Percentiles rank a stretch among this genome's conserved stretches.
Conservation (phyloP, 371 early-diverging fungal species). For the Dinochytrium kinnereticum region DNA sequence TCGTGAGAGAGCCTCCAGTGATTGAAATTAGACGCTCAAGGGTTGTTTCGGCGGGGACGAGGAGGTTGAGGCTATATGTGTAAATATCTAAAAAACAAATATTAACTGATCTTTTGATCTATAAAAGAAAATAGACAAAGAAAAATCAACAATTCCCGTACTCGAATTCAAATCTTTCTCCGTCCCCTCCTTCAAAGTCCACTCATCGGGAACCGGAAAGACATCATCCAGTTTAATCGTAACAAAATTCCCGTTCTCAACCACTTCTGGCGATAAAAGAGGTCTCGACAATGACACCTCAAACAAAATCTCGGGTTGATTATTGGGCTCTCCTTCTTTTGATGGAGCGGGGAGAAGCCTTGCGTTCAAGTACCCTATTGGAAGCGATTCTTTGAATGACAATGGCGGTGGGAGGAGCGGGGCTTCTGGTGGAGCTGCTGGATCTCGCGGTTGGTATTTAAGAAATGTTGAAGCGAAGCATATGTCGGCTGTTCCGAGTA, state of each 20-base stretch:
- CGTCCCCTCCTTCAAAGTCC: slow-evolving; percentile 57
- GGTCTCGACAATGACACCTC: slow-evolving; percentile 47
- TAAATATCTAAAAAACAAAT: slow-evolving; percentile 48
- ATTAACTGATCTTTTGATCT: not conserved
- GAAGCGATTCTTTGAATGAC: slow-evolving; percentile 35
- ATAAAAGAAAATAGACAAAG: slow-evolving; percentile 3
- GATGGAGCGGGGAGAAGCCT: slow-evolving; percentile 39
- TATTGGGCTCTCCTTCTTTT: slow-evolving; percentile 43
- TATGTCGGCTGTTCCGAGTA: slow-evolving; percentile 53
- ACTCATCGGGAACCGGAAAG: slow-evolving; percentile 61
- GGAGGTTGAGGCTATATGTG: slow-evolving; percentile 46
- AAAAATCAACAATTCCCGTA: slow-evolving; percentile 20
- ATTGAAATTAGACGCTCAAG: slow-evolving; percentile 42
- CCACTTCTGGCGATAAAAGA: slow-evolving; percentile 42
- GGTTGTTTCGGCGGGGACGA: slow-evolving; percentile 43
- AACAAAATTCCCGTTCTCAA: slow-evolving; percentile 50
- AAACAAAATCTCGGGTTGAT: slow-evolving; percentile 46
- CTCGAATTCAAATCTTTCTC: slow-evolving; percentile 64
- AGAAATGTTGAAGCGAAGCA: slow-evolving; percentile 40
- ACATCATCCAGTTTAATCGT: slow-evolving; percentile 48
- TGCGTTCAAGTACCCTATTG: slow-evolving; percentile 47
- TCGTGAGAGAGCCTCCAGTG: slow-evolving; percentile 39
- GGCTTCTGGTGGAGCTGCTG: slow-evolving; percentile 28
- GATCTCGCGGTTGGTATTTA: slow-evolving; percentile 40
- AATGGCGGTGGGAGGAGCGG: slow-evolving; percentile 37